Percentiles rank a stretch among this genome's conserved stretches.
Evolutionary conservation across 352 stramenopile species (phyloP).

Genomic region (Phytophthora melonis): DNA sequence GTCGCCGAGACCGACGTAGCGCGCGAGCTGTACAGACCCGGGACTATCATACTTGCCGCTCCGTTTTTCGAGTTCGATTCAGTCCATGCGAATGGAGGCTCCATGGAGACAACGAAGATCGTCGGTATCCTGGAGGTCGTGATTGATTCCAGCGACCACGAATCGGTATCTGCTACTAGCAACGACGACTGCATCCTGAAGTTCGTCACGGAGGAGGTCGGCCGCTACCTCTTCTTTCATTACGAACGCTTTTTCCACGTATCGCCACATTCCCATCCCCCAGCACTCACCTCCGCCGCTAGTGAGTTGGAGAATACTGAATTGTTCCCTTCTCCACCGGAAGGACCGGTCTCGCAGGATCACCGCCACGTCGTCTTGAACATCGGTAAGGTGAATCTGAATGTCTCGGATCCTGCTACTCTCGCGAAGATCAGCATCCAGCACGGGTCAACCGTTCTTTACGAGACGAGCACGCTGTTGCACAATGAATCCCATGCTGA

Average conservation of each 20-base stretch:
- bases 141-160: slow-evolving; percentile 37
- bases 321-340: slow-evolving; percentile 42
- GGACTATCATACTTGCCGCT: slow-evolving; percentile 62
- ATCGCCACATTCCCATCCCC: background rate
- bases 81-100: slow-evolving; percentile 20
- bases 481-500: slow-evolving; percentile 22
- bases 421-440: slow-evolving; percentile 41
- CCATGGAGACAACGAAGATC: slow-evolving; percentile 41
- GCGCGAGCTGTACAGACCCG: slow-evolving; percentile 47
- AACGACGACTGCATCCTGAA: slow-evolving; percentile 81
- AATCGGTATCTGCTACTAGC: slow-evolving; percentile 35
- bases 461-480: slow-evolving; percentile 37
- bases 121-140: slow-evolving; percentile 76
- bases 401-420: slow-evolving; percentile 20
- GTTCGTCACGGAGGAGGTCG: slow-evolving; percentile 67
- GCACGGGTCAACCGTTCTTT: slow-evolving; percentile 43
- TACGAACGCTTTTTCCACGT: slow-evolving; percentile 76
- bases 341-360: slow-evolving; percentile 38
- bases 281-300: slow-evolving; percentile 11
- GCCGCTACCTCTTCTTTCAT: slow-evolving; percentile 80
- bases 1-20: slow-evolving; percentile 36
- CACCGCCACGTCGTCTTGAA: slow-evolving; percentile 36
- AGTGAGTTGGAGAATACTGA: slow-evolving; percentile 27
- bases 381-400: slow-evolving; percentile 32
- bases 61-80: slow-evolving; percentile 41